Percentiles rank a stretch among this genome's conserved stretches.
Evolutionary conservation across 2,329 filamentous ascomycete species (phyloP).

Genomic region (Fusarium nematophilum): DNA sequence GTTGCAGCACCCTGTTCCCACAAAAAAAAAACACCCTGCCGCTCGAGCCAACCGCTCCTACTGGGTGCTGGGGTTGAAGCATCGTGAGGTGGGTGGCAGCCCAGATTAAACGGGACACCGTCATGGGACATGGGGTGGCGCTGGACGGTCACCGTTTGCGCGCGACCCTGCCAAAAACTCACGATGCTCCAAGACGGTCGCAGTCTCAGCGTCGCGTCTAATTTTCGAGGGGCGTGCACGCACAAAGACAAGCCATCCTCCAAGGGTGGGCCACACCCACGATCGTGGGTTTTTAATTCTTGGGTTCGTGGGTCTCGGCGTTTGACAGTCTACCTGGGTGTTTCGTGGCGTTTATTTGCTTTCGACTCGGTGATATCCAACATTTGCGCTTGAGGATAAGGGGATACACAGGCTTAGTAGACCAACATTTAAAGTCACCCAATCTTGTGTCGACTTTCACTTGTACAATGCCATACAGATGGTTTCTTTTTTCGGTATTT

Average conservation of each 20-base stretch:
- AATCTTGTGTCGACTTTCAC: no score
- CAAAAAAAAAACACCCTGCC: slow-evolving; percentile 12
- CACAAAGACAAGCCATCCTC: slow-evolving; percentile 12
- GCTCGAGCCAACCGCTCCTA: slow-evolving; percentile 28
- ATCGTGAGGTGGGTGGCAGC: slow-evolving; percentile 25
- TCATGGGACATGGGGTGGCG: slow-evolving; percentile 19
- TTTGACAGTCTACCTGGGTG: slow-evolving; percentile 9
- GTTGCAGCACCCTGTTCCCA: slow-evolving; percentile 18
- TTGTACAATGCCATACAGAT: no score
- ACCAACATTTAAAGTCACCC: no score
- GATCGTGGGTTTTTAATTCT: slow-evolving; percentile 10
- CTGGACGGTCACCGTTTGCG: slow-evolving; percentile 33
- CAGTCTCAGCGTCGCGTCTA: slow-evolving; percentile 19
- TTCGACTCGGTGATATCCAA: no score
- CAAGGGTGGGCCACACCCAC: slow-evolving; percentile 14
- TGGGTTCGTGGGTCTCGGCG: slow-evolving; percentile 12
- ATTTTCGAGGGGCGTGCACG: slow-evolving; percentile 7
- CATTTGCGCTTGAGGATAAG: no score
- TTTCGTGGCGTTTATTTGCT: not conserved
- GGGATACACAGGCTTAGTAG: no score
- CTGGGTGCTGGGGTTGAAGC: slow-evolving; percentile 6
- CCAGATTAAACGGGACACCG: slow-evolving; percentile 36
- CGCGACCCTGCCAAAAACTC: slow-evolving; percentile 23
- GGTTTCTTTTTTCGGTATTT: no score
- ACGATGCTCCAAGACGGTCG: slow-evolving; percentile 14